These are phyloP conservation scores for Hymenochaete sp. DNA, from an alignment of 1,284 basidiomycete genomes.

Conservation along the genomic window DNA sequence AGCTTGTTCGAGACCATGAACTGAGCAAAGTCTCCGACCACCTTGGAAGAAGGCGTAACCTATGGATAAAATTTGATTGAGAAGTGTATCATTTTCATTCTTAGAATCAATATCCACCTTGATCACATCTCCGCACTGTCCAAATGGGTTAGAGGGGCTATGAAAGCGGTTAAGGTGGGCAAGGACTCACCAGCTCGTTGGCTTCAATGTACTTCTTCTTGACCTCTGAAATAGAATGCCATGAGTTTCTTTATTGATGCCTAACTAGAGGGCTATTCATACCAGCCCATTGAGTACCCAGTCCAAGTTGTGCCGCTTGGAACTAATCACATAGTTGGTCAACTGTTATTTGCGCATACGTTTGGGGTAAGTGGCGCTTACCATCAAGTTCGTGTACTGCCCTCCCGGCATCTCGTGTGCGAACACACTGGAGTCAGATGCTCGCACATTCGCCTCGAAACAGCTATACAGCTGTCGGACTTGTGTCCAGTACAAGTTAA, in stretches of 20 bases:
- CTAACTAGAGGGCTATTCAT: conserved; percentile 18
- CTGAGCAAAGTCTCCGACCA: conserved; percentile 98
- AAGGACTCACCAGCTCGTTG: conserved; percentile 71
- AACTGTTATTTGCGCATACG: too few relatives aligned
- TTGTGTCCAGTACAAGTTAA: conserved; percentile 99
- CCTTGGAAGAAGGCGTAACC: conserved; percentile 98
- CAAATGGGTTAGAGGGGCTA: conserved; percentile 5
- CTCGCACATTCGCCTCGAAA: conserved; percentile 98
- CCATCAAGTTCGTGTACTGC: conserved; percentile 93
- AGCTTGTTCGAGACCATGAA: conserved; percentile 98
- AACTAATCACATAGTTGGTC: conserved; percentile 48
- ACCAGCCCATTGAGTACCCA: conserved; percentile 95
- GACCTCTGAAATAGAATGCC: conserved; percentile 54
- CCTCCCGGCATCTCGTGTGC: conserved; percentile 99
- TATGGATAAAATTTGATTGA: conserved; percentile 23
- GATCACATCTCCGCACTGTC: conserved; percentile 92
- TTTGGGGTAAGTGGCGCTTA: conserved; percentile 32
- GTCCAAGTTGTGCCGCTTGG: conserved; percentile 96
- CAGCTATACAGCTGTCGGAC: conserved; percentile 92
- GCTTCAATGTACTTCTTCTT: conserved; percentile 99
- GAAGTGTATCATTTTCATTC: neutral
- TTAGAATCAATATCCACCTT: conserved; percentile 50
- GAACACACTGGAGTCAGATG: conserved; percentile 95
- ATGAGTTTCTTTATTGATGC: conserved; percentile 14
- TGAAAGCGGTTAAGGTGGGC: neutral